phyloP scores from a whole-genome alignment of 2,329 filamentous ascomycete genomes.

The Sarocladiaceae sp. region DNA sequence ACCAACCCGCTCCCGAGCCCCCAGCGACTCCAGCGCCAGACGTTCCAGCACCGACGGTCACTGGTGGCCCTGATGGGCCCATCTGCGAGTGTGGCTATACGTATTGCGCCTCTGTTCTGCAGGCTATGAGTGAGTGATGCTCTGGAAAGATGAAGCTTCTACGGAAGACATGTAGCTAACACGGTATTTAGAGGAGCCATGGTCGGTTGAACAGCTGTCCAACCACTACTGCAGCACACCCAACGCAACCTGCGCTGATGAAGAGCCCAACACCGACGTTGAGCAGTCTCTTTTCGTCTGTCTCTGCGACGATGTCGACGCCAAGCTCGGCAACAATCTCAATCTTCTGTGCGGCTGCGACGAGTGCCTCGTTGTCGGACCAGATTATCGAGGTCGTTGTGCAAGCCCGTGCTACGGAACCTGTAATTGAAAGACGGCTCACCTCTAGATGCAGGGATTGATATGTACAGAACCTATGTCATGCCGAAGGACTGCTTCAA shows the following conservation, averaged over 20 bases:
- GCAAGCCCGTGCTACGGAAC: slow-evolving; percentile 26
- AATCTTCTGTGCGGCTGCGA: slow-evolving; percentile 36
- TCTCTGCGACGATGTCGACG: slow-evolving; percentile 28
- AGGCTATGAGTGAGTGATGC: slow-evolving; percentile 27
- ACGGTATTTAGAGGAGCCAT: slow-evolving; percentile 24
- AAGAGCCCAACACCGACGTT: slow-evolving; percentile 25
- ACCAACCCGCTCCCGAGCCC: slow-evolving; percentile 12
- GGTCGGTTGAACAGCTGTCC: slow-evolving; percentile 27
- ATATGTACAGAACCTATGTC: background rate
- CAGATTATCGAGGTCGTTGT: slow-evolving; percentile 35
- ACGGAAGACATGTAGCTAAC: background rate
- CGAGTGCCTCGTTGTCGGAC: slow-evolving; percentile 32
- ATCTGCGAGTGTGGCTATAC: slow-evolving; percentile 38
- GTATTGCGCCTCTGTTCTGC: slow-evolving; percentile 34
- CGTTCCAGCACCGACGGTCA: slow-evolving; percentile 15
- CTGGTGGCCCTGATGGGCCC: slow-evolving; percentile 21
- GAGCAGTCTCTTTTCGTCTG: slow-evolving; percentile 33
- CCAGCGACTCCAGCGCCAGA: slow-evolving; percentile 11
- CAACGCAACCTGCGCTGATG: slow-evolving; percentile 25
- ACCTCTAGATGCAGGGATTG: too few species aligned
- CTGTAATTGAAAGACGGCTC: background rate
- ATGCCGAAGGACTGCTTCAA: background rate
- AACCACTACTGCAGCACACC: slow-evolving; percentile 33
- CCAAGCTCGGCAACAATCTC: slow-evolving; percentile 27
- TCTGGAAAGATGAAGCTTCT: background rate